Evolutionary conservation across 2,329 filamentous ascomycete species (phyloP).

Genomic region (Colletotrichum sp.): DNA sequence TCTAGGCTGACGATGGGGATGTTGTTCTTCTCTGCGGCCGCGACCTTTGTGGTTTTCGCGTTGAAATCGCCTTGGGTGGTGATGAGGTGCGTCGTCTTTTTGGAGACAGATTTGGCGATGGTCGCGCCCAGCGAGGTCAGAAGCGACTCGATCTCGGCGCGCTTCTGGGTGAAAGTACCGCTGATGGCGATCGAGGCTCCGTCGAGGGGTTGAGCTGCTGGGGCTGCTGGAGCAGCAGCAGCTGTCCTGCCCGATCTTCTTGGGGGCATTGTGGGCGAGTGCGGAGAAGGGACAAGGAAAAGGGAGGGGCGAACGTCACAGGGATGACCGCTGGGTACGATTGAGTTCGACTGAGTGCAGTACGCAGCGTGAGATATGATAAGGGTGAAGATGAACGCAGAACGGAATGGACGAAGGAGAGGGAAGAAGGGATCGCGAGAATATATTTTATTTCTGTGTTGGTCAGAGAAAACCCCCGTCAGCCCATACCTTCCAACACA

Average conservation of each 20-base stretch:
- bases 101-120: constrained; percentile 51
- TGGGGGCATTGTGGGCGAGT: constrained; percentile 14
- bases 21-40: constrained; percentile 47
- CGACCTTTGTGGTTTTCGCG: constrained; percentile 56
- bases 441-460: not conserved
- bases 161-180: constrained; percentile 62
- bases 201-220: constrained; percentile 40
- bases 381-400: not conserved
- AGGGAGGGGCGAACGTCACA: not conserved
- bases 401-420: not conserved
- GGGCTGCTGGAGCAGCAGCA: not conserved
- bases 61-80: constrained; percentile 58
- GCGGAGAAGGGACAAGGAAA: not conserved
- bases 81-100: constrained; percentile 61
- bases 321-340: not conserved
- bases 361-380: not conserved
- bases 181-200: constrained; percentile 61
- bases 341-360: not conserved
- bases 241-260: constrained; percentile 14
- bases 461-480: not conserved
- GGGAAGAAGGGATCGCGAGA: not conserved
- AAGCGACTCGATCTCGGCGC: constrained; percentile 51
- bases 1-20: constrained; percentile 62
- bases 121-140: constrained; percentile 55
- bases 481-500: not conserved